Percentiles rank a stretch among this genome's conserved stretches.
Conservation (phyloP, 305 asterid genomes). For the Fraxinus latifolia region DNA sequence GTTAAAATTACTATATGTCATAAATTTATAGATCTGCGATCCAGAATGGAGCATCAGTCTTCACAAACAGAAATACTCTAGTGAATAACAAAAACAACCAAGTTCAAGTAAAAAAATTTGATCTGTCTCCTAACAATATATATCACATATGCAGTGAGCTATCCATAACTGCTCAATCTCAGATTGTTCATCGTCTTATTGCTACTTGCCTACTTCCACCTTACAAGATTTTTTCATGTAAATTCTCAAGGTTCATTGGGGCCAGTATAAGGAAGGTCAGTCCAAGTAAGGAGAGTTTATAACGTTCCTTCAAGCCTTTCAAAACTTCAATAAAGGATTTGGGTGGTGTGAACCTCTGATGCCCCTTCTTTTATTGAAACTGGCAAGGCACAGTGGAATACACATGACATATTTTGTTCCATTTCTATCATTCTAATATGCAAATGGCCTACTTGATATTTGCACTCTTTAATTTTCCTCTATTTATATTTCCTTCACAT, state of each 20-base stretch:
- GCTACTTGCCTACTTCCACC: constrained; percentile 10
- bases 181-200: neutral
- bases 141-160: neutral
- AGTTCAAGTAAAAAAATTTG: neutral
- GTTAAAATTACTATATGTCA: neutral
- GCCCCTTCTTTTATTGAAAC: neutral
- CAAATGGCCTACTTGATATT: neutral
- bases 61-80: neutral
- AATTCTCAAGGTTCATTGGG: neutral
- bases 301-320: neutral
- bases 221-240: neutral
- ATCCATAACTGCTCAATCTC: neutral
- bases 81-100: neutral
- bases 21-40: neutral
- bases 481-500: neutral
- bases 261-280: neutral
- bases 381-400: neutral
- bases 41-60: neutral
- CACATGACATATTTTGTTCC: neutral
- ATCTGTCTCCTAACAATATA: neutral
- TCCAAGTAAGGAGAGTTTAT: neutral
- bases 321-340: neutral
- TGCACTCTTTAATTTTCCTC: neutral
- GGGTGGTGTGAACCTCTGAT: constrained; percentile 1
- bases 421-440: neutral